Conservation (phyloP, 345 rosid genomes). For the Camelina laxa region DNA sequence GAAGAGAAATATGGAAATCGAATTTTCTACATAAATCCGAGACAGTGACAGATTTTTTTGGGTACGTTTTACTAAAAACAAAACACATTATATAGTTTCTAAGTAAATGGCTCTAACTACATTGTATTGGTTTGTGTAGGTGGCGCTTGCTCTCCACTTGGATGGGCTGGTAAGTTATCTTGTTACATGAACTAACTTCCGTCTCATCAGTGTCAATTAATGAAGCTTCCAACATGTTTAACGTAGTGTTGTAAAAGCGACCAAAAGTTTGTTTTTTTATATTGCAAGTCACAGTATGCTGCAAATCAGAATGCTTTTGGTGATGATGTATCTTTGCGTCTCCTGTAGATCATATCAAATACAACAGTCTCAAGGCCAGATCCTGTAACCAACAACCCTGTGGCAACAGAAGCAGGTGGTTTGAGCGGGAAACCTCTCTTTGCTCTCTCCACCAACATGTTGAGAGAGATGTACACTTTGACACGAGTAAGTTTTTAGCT, state of each 20-base stretch:
- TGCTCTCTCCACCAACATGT: conserved; percentile 70
- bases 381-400: conserved; percentile 55
- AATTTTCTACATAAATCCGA: too few relatives aligned
- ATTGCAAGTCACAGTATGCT: not conserved
- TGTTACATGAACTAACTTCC: not conserved
- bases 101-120: conserved; percentile 37
- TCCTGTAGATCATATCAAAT: conserved; percentile 80
- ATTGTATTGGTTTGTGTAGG: conserved; percentile 58
- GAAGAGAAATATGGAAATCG: too few relatives aligned
- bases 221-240: not conserved
- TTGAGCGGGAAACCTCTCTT: conserved; percentile 92
- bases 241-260: not conserved
- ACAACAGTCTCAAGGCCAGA: conserved; percentile 94
- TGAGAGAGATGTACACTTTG: conserved; percentile 86
- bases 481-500: conserved; percentile 72
- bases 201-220: not conserved
- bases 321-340: conserved; percentile 21
- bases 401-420: conserved; percentile 83
- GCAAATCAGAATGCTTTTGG: not conserved
- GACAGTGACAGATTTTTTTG: too few relatives aligned
- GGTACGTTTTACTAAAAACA: conserved; percentile 47
- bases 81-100: conserved; percentile 4
- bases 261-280: too few relatives aligned
- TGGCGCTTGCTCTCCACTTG: conserved; percentile 90
- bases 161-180: conserved; percentile 85